A percentile compares a stretch with the other conserved stretches of the same genome.
Conservation (phyloP, 2,329 filamentous ascomycete species). For the Dothistroma septosporum region DNA sequence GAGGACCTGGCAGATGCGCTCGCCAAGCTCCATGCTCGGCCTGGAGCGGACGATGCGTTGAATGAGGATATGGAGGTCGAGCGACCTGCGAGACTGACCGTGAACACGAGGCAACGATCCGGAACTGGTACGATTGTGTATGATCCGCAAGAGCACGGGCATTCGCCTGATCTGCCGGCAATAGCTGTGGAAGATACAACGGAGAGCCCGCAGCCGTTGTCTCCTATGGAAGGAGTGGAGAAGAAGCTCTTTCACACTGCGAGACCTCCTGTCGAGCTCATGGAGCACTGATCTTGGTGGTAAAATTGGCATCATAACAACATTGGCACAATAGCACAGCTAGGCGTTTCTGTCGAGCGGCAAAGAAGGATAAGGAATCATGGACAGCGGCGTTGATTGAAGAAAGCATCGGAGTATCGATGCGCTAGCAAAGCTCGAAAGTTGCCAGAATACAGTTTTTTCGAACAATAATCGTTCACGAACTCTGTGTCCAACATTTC, state of each 20-base stretch:
- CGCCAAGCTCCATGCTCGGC: conserved; percentile 47
- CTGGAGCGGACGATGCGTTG: conserved; percentile 31
- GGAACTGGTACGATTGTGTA: conserved; percentile 58
- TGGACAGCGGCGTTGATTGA: neutral
- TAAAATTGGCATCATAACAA: neutral
- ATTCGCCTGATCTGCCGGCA: conserved; percentile 56
- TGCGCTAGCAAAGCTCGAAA: neutral
- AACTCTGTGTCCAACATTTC: neutral
- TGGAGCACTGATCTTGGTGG: conserved; percentile 36
- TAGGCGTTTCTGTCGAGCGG: neutral
- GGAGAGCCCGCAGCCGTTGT: conserved; percentile 43
- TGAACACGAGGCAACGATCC: conserved; percentile 35
- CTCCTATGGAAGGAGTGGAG: conserved; percentile 45
- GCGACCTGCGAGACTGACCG: conserved; percentile 6
- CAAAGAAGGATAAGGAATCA: neutral
- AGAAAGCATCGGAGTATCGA: neutral
- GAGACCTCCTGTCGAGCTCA: conserved; percentile 54
- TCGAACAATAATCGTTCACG: neutral
- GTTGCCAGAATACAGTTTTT: neutral
- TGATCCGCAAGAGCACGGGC: conserved; percentile 58
- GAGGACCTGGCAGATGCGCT: conserved; percentile 57
- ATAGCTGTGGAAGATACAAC: conserved; percentile 62
- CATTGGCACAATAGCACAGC: neutral
- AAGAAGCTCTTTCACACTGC: conserved; percentile 51
- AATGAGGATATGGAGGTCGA: conserved; percentile 22